Evolutionary conservation across 768 basidiomycete species (phyloP), one percentile per base, ranked within the genome.

Genomic region (Phylloporus arenicola): DNA sequence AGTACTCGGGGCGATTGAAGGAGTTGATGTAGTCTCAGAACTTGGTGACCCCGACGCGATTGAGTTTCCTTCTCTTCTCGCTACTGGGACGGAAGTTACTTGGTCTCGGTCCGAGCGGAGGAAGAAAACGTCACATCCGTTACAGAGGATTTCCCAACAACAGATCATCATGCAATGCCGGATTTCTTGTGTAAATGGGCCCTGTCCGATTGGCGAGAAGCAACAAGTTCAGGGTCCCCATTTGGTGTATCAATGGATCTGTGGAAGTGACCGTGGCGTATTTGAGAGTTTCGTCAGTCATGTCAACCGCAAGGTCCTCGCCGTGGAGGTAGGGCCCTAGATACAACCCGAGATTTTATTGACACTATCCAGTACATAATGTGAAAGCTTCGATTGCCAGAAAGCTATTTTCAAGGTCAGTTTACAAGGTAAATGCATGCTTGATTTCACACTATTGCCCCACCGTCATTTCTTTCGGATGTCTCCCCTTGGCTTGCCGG

Each of bases 201-300:
- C 5, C 53, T 54, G 54, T 53, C 51, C 42, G 45, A 53, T 24
- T 35, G 45, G 37, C 11, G 60, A 49, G 37, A 53, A 52, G 50
- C 47, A 48, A 34, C 51, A 33, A 37, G 7, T 12, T 44, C 31
- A 25, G 39, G 38, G 51, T 33, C 35, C 22, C 19, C 48, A 58
- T 39, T 50, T 65, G 4, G 70, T 76, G 46, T 81, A 79, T 53
- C 72, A 78, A 30, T 90, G 89, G 88, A 59, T 82, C 19, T 70
- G 70, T 44, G 89, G 89, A 0, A 61, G 51, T 24, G 81, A 88
- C 25, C 62, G 83, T 38, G 55, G 54, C 0, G 42, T 85, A 45
- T 84, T 85, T 41, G 85, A 88, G 59, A 80, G 83, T 35, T 84
- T 91, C 54, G 74, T 73, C 19, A 79, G 79, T 52, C 86, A 89